These are phyloP conservation scores for barley (Hordeum vulgare) DNA, from an alignment of 176 grass and related monocot species.

Conservation along the genomic window MorexV3_pseudomolecules_assembly NC_058522.1:567683469-567683968, in stretches of 20 bases:
- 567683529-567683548: not conserved
- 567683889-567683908: slow-evolving; percentile 98
- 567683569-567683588: not conserved
- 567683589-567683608: slow-evolving; percentile 5
- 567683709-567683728: slow-evolving; percentile 73
- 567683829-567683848: slow-evolving; percentile 87
- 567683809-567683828: slow-evolving; percentile 27
- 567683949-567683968: slow-evolving; percentile 4
- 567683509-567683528: not conserved
- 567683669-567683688: slow-evolving; percentile 98
- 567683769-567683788: slow-evolving; percentile 20
- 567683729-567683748: slow-evolving; percentile 73
- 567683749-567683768: slow-evolving; percentile 3
- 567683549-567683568: not conserved
- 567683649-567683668: slow-evolving; percentile 96
- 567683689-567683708: slow-evolving; percentile 90
- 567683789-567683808: slow-evolving; percentile 12
- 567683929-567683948: not conserved
- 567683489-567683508: not conserved
- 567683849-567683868: slow-evolving; percentile 97
- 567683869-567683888: slow-evolving; percentile 92
- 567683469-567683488: not conserved
- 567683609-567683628: slow-evolving; percentile 41
- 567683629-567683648: slow-evolving; percentile 89
- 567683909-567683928: slow-evolving; percentile 9